Conservation (phyloP, 805 yeast genomes). For the Cyberlindnera lachancei region DNA sequence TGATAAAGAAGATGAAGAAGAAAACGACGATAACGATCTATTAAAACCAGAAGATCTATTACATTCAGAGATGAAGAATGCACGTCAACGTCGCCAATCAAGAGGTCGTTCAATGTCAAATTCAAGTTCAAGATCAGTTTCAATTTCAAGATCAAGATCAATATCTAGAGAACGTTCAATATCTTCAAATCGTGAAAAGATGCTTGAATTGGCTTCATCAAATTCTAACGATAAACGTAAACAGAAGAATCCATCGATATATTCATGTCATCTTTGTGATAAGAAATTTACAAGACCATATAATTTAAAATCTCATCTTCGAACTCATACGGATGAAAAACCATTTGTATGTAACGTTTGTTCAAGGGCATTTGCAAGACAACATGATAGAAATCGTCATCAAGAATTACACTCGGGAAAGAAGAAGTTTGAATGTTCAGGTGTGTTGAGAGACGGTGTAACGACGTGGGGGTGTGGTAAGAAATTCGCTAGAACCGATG, state of each 20-base stretch:
- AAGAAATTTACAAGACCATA: slow-evolving; percentile 89
- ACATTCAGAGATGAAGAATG: slow-evolving; percentile 16
- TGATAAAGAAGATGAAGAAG: background rate
- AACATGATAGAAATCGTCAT: slow-evolving; percentile 71
- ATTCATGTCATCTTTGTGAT: slow-evolving; percentile 76
- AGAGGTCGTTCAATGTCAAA: slow-evolving; percentile 26
- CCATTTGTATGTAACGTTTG: slow-evolving; percentile 69
- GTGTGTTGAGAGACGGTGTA: slow-evolving; percentile 47
- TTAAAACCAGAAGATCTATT: slow-evolving; percentile 14
- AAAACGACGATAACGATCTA: slow-evolving; percentile 7
- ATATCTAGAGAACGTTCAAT: slow-evolving; percentile 19
- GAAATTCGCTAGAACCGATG: slow-evolving; percentile 74
- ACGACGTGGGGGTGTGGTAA: slow-evolving; percentile 73
- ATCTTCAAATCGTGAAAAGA: slow-evolving; percentile 38
- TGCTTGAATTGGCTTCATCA: slow-evolving; percentile 60
- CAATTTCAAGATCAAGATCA: slow-evolving; percentile 25
- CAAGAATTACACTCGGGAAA: slow-evolving; percentile 72
- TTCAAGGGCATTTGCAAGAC: slow-evolving; percentile 77
- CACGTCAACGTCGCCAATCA: slow-evolving; percentile 35
- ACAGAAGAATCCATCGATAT: slow-evolving; percentile 67
- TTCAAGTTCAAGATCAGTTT: slow-evolving; percentile 25
- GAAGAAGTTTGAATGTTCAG: slow-evolving; percentile 67
- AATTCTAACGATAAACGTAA: slow-evolving; percentile 43
- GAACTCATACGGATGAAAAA: slow-evolving; percentile 84
- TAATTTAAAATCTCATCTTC: slow-evolving; percentile 80